Percentiles rank a stretch among this genome's conserved stretches.
Evolutionary conservation across 768 basidiomycete genomes (phyloP).

Genomic region (Xerocomellus amylosporus): DNA sequence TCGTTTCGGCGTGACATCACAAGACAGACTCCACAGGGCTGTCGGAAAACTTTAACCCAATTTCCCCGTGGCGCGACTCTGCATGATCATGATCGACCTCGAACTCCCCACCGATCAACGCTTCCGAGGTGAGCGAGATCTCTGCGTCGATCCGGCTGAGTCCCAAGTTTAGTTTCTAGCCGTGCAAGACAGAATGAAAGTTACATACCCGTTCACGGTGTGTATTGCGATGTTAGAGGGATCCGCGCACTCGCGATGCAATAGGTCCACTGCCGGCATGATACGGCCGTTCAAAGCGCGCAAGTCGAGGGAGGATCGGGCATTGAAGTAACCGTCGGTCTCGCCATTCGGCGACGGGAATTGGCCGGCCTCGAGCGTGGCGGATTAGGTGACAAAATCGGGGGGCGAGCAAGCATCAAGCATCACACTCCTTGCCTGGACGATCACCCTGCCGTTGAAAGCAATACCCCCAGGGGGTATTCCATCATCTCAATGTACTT

Average conservation of each 20-base stretch:
- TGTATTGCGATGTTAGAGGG: constrained; percentile 32
- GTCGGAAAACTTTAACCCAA: constrained; percentile 29
- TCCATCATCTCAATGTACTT: constrained; percentile 36
- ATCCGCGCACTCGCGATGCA: constrained; percentile 24
- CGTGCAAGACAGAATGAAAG: background rate
- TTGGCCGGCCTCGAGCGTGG: constrained; percentile 25
- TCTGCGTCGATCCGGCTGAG: constrained; percentile 23
- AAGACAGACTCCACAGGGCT: constrained; percentile 39
- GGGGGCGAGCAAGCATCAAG: background rate
- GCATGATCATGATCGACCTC: constrained; percentile 31
- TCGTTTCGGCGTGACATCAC: constrained; percentile 28
- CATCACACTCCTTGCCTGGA: constrained; percentile 29
- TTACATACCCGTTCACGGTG: constrained; percentile 44
- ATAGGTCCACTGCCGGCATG: constrained; percentile 36
- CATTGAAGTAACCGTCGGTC: constrained; percentile 44
- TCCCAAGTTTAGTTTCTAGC: constrained; percentile 1
- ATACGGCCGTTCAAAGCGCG: constrained; percentile 42
- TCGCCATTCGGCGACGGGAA: constrained; percentile 42
- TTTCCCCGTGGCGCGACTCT: constrained; percentile 27
- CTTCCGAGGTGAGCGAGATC: constrained; percentile 32
- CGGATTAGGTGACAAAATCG: constrained; percentile 27
- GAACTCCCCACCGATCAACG: constrained; percentile 33
- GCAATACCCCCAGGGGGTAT: constrained; percentile 48
- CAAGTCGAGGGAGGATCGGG: constrained; percentile 35
- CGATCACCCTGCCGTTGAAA: constrained; percentile 37